phyloP scores from a whole-genome alignment of 2,329 filamentous ascomycete genomes.

The Bipolaris sorokiniana region DNA sequence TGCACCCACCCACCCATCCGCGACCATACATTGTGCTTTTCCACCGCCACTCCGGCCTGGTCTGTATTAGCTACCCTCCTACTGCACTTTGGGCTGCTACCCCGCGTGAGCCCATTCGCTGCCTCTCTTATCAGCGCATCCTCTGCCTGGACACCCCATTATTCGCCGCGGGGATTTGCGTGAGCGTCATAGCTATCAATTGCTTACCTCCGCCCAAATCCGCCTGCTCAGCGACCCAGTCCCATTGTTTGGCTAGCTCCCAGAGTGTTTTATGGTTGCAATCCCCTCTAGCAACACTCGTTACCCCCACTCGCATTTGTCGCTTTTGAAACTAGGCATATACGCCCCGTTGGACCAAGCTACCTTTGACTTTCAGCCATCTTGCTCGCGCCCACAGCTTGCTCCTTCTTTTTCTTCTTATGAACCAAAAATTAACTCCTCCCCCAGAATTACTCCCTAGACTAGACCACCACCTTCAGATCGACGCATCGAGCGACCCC shows the following conservation, averaged over 20 bases:
- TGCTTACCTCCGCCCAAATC: constrained; percentile 19
- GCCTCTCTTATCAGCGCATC: constrained; percentile 40
- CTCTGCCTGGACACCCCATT: constrained; percentile 36
- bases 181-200: constrained; percentile 36
- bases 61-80: constrained; percentile 32
- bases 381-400: background rate
- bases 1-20: constrained; percentile 21
- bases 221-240: constrained; percentile 29
- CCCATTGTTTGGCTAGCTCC: constrained; percentile 20
- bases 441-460: constrained; percentile 20
- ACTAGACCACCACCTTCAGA: constrained; percentile 35
- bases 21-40: constrained; percentile 19
- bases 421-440: constrained; percentile 23
- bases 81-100: constrained; percentile 19
- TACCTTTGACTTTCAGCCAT: background rate
- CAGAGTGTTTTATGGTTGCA: constrained; percentile 18
- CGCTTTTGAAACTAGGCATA: constrained; percentile 28
- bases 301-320: constrained; percentile 19
- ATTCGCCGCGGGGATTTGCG: constrained; percentile 24
- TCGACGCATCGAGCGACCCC: constrained; percentile 34
- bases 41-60: constrained; percentile 26
- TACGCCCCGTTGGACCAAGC: constrained; percentile 10
- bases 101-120: constrained; percentile 45
- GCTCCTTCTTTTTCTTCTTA: background rate
- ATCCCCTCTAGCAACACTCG: constrained; percentile 12